phyloP scores from a whole-genome alignment of 2,329 filamentous ascomycete species.

The Peltaster fructicola region DNA sequence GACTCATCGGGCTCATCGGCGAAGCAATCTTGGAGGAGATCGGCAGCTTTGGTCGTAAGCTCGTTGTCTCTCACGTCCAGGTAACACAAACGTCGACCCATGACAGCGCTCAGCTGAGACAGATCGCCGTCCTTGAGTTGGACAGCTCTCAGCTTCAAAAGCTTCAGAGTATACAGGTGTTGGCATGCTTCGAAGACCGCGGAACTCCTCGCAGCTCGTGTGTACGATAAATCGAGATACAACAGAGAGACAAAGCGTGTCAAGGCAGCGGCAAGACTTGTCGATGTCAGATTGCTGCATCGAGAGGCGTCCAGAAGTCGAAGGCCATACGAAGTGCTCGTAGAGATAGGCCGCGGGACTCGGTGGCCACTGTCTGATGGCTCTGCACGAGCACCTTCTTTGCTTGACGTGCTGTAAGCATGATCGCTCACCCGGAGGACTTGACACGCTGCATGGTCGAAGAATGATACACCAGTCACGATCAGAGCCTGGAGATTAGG shows the following conservation, averaged over 20 bases:
- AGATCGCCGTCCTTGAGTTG: slow-evolving; percentile 36
- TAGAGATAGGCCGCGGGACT: too few relatives aligned
- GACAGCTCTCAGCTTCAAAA: slow-evolving; percentile 38
- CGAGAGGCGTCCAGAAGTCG: slow-evolving; percentile 38
- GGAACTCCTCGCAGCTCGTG: slow-evolving; percentile 14
- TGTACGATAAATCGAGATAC: slow-evolving; percentile 40
- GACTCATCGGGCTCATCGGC: slow-evolving; percentile 1
- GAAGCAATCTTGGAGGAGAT: slow-evolving; percentile 36
- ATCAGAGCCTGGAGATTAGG: slow-evolving; percentile 42
- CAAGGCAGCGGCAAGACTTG: slow-evolving; percentile 34
- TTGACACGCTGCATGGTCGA: slow-evolving; percentile 42
- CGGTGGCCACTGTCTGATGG: too few relatives aligned
- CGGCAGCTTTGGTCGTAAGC: too few relatives aligned
- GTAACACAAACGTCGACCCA: slow-evolving; percentile 35
- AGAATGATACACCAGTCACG: slow-evolving; percentile 41
- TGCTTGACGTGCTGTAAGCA: too few relatives aligned
- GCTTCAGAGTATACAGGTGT: slow-evolving; percentile 32
- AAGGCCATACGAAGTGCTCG: slow-evolving; percentile 31
- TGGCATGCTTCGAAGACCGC: slow-evolving; percentile 30
- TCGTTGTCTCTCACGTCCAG: slow-evolving; percentile 40
- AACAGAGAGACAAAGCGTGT: slow-evolving; percentile 35
- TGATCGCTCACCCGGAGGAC: too few relatives aligned
- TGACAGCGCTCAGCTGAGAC: slow-evolving; percentile 32
- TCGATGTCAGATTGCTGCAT: slow-evolving; percentile 41
- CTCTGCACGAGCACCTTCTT: too few relatives aligned